Evolutionary conservation across 352 stramenopile species (phyloP).

Genomic region (Pythium brachiatum): DNA sequence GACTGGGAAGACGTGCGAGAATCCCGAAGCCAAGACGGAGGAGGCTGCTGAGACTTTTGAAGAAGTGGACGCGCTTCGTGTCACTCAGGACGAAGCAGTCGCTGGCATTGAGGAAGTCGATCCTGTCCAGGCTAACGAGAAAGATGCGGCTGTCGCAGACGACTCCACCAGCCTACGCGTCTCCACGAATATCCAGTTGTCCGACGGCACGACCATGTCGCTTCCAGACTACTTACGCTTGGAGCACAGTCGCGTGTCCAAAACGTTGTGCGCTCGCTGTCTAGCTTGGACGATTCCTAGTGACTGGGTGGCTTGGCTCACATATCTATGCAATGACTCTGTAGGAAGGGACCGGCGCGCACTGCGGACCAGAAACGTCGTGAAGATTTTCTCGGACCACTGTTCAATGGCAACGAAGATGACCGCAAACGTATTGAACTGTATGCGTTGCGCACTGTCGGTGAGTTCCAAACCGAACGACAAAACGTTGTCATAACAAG

Average conservation of each 20-base stretch:
- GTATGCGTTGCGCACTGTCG: conserved; percentile 47
- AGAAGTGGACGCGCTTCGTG: conserved; percentile 12
- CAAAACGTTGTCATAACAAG: no score
- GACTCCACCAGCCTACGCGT: conserved; percentile 32
- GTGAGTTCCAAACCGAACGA: conserved; percentile 25
- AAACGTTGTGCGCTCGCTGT: conserved; percentile 38
- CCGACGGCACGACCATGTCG: conserved; percentile 53
- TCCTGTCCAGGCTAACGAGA: conserved; percentile 25
- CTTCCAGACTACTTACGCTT: conserved; percentile 65
- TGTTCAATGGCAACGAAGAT: conserved; percentile 57
- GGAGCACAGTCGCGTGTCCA: conserved; percentile 32
- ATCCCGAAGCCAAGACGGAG: neutral
- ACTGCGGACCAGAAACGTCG: conserved; percentile 51
- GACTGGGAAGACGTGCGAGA: conserved; percentile 16
- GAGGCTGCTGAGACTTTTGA: conserved; percentile 9
- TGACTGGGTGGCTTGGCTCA: neutral
- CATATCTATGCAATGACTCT: neutral
- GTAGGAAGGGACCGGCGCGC: conserved; percentile 33
- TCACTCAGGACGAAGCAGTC: neutral
- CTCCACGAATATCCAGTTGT: conserved; percentile 55
- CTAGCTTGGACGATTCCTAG: neutral
- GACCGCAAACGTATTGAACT: conserved; percentile 56
- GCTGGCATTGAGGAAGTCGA: conserved; percentile 29
- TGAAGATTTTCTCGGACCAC: conserved; percentile 57
- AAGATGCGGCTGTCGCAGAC: conserved; percentile 31